Evolutionary conservation across 2,329 filamentous ascomycete species (phyloP), one percentile per base, ranked within the genome.

Genomic region (Aspergillus aculeatus): DNA sequence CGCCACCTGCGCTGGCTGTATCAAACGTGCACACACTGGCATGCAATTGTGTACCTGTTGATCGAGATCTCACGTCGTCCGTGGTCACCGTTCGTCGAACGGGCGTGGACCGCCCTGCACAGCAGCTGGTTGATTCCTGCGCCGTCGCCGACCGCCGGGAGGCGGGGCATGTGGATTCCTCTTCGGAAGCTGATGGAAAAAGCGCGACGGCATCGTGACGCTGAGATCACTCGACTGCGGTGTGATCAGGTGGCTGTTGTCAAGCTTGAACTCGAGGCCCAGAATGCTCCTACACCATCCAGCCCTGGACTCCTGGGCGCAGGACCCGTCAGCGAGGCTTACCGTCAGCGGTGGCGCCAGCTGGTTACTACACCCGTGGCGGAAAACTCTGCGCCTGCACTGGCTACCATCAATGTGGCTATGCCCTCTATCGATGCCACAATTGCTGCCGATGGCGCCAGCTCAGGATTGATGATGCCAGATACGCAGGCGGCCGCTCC

Each of bases 11-110:
- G 82, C 19, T 87, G 84, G 84, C 73, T 85, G 5, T 86, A 84
- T 69, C 81, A 85, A 64, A 84, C 82, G 0, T 86, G 85, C 67
- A 83, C 81, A 0, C 83, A 86, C 60, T 86, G 84, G 83, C 80
- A 86, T 63, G 82, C 84, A 4, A 79, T 86, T 3, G 82, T 83
- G 0, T 86, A 83, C 63, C 74, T 85, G 0, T 65, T 86, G 29
- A 76, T 86, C 12, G 82, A 85, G 35, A 54, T 47, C 5, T n/a
- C 14, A 12, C 51, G 51, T 4, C 51, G 51, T 23, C n/a, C 51
- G 11, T 54, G 51, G 51, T 54, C 51, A 6, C 14, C 31, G 10
- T 23, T 14, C 47, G 47, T 49, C 14, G 47, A 49, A 10, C 47
- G 47, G 21, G 47, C 47, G 21, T 49, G 47, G 47, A 14, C 24